A percentile compares a stretch with the other conserved stretches of the same genome.
phyloP scores from a whole-genome alignment of 257 asterid genomes.

The Eustoma russellianum region DNA sequence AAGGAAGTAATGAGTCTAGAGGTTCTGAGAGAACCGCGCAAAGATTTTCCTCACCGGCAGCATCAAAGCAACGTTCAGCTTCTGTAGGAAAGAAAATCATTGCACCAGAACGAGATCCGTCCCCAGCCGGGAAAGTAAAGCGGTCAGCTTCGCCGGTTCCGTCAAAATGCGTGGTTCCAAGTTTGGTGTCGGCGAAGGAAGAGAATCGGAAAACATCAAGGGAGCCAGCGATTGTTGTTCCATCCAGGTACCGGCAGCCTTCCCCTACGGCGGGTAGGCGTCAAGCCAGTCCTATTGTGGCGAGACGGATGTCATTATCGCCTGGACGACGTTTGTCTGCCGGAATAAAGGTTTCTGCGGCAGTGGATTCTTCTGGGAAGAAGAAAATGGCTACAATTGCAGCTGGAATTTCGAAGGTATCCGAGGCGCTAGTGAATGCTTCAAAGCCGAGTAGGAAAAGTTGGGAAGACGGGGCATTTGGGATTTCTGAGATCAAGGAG shows the following conservation, averaged over 20 bases:
- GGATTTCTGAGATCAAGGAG: conserved; percentile 42
- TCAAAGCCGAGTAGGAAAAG: conserved; percentile 61
- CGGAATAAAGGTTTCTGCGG: conserved; percentile 60
- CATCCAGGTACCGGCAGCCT: conserved; percentile 89
- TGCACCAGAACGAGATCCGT: conserved; percentile 63
- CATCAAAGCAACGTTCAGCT: conserved; percentile 48
- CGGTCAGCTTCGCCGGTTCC: conserved; percentile 88
- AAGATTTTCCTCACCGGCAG: conserved; percentile 70
- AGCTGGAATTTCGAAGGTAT: conserved; percentile 67
- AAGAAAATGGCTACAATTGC: conserved; percentile 61
- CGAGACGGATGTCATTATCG: conserved; percentile 78
- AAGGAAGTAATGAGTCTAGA: conserved; percentile 7
- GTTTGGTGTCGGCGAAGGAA: conserved; percentile 73
- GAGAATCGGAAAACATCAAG: conserved; percentile 61
- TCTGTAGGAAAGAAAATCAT: conserved; percentile 46
- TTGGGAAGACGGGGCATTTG: conserved; percentile 74
- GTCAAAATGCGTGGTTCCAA: conserved; percentile 80
- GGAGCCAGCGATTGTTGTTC: conserved; percentile 83
- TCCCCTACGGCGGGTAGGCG: conserved; percentile 48
- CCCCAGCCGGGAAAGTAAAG: conserved; percentile 70
- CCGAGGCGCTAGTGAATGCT: conserved; percentile 59
- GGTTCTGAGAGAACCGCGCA: conserved; percentile 35
- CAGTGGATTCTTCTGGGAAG: conserved; percentile 63
- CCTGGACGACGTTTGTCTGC: conserved; percentile 75
- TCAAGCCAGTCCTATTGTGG: conserved; percentile 66